Conservation (phyloP, 1,139 yeast genomes). For the Geotrichum phurueaensis region DNA sequence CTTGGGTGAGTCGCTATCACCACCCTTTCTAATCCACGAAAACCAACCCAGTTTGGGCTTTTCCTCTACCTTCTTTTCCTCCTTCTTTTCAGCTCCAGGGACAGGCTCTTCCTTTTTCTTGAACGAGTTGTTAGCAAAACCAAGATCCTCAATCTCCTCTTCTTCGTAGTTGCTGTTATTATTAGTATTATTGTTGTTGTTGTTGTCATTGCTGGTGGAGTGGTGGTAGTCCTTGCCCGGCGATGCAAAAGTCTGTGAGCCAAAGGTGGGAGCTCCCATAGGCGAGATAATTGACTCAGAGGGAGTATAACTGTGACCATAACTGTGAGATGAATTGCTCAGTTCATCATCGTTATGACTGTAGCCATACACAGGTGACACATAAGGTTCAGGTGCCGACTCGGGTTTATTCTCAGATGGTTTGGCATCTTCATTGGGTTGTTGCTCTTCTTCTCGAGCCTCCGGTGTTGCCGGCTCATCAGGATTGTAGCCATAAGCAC, state of each 20-base stretch:
- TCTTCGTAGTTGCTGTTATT: constrained; percentile 24
- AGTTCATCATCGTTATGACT: not conserved
- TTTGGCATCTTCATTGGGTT: constrained; percentile 1
- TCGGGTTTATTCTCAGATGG: constrained; percentile 1
- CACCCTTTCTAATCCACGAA: constrained; percentile 39
- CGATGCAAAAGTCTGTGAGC: not conserved
- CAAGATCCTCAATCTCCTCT: constrained; percentile 36
- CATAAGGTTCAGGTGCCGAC: constrained; percentile 13
- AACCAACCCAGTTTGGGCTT: constrained; percentile 41
- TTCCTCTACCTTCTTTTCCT: constrained; percentile 22
- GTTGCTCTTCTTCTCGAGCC: not conserved
- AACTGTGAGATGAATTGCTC: not conserved
- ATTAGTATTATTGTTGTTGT: too few species aligned
- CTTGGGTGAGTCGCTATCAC: constrained; percentile 51
- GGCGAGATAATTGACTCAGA: constrained; percentile 13
- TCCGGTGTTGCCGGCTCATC: not conserved
- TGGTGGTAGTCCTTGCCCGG: not conserved
- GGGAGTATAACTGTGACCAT: constrained; percentile 3
- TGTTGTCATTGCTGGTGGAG: not conserved
- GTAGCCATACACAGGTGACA: constrained; percentile 27
- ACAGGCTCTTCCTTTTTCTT: constrained; percentile 8
- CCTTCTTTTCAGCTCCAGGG: constrained; percentile 16
- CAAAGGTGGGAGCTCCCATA: constrained; percentile 14
- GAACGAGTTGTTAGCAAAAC: constrained; percentile 25
- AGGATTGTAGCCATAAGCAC: constrained; percentile 9